Evolutionary conservation across 352 stramenopile genomes (phyloP).

Genomic region (Phytophthora syringae): DNA sequence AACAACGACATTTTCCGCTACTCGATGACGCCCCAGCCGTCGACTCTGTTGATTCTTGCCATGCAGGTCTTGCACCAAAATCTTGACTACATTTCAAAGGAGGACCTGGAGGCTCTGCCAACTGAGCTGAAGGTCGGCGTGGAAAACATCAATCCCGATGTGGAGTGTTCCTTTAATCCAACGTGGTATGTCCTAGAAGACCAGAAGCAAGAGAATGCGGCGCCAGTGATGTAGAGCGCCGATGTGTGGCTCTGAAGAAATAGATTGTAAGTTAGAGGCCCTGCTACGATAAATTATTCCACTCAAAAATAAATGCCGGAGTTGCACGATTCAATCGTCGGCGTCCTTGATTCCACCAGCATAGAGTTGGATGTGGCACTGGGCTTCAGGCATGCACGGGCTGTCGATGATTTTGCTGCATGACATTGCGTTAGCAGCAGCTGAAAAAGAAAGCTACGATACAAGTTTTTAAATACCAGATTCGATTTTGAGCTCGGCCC

Average conservation of each 20-base stretch:
- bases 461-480: constrained; percentile 58
- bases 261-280: constrained; percentile 56
- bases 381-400: constrained; percentile 86
- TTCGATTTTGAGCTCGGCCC: constrained; percentile 89
- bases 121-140: constrained; percentile 71
- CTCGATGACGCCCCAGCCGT: constrained; percentile 61
- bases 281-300: constrained; percentile 50
- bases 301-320: constrained; percentile 13
- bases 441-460: not conserved
- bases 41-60: constrained; percentile 70
- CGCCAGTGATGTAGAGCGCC: constrained; percentile 52
- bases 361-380: constrained; percentile 81
- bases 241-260: constrained; percentile 10
- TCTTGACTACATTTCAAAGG: constrained; percentile 41
- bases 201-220: constrained; percentile 42
- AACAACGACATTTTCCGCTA: constrained; percentile 87
- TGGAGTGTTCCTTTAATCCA: constrained; percentile 64
- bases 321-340: constrained; percentile 46
- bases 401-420: constrained; percentile 85
- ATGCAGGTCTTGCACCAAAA: constrained; percentile 71
- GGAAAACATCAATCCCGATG: constrained; percentile 76
- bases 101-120: constrained; percentile 58
- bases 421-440: constrained; percentile 9
- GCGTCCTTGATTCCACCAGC: constrained; percentile 66
- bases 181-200: constrained; percentile 70